These are phyloP conservation scores for Trichomonas tenax DNA, from an alignment of 208 protist genomes.

Conservation along the genomic window DNA sequence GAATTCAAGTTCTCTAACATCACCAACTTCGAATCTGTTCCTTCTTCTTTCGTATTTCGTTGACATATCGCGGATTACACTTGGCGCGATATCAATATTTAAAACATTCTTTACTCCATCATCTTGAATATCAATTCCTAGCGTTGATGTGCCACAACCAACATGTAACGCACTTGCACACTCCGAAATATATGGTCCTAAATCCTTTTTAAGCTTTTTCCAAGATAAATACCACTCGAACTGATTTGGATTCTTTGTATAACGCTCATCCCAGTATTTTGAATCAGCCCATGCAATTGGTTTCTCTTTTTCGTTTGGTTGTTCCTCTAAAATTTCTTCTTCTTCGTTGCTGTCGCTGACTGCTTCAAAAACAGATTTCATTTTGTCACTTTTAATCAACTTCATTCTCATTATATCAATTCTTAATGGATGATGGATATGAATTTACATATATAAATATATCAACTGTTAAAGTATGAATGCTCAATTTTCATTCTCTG, in stretches of 20 bases:
- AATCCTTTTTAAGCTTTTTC: not conserved
- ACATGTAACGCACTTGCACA: not conserved
- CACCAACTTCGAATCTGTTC: not conserved
- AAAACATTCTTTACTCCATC: not conserved
- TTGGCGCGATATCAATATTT: not conserved
- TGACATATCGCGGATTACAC: not conserved
- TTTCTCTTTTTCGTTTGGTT: not conserved
- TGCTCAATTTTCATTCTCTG: too few relatives aligned
- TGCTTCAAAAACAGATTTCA: not conserved
- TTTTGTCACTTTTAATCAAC: not conserved
- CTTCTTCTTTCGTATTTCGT: not conserved
- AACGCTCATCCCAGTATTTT: not conserved
- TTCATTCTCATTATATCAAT: too few relatives aligned
- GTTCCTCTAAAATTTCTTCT: not conserved
- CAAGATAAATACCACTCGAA: constrained; percentile 4
- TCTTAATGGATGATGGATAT: too few relatives aligned
- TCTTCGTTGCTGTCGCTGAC: not conserved
- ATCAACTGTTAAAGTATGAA: too few relatives aligned
- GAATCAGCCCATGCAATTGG: not conserved
- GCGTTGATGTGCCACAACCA: not conserved
- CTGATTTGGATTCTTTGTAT: not conserved
- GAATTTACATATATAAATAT: too few relatives aligned
- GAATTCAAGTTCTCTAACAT: not conserved
- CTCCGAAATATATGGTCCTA: not conserved
- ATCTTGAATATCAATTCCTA: not conserved